Evolutionary conservation across 805 yeast species (phyloP).

Genomic region (Tetrapisispora namnaoensis): DNA sequence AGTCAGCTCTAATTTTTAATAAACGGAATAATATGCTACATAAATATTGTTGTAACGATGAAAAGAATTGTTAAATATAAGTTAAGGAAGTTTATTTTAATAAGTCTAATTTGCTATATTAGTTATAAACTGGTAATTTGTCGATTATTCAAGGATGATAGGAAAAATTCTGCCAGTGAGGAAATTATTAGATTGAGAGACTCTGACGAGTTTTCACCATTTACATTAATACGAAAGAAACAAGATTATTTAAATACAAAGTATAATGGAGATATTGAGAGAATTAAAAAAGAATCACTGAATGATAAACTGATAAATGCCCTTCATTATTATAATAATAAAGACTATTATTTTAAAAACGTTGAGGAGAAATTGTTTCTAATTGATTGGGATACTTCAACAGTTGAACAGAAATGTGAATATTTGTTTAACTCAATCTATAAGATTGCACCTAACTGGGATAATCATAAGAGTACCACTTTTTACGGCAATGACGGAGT

Average conservation of each 20-base stretch:
- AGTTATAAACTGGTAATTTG: not conserved
- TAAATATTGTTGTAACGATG: not conserved
- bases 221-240: not conserved
- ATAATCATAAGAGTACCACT: conserved; percentile 10
- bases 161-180: too few species aligned
- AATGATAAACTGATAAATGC: not conserved
- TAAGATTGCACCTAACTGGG: conserved; percentile 14
- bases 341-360: not conserved
- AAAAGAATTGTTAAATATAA: not conserved
- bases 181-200: not conserved
- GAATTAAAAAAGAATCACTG: not conserved
- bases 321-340: not conserved
- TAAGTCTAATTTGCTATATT: not conserved
- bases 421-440: conserved; percentile 15
- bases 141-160: not conserved
- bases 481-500: conserved; percentile 11
- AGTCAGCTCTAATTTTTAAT: too few species aligned
- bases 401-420: conserved; percentile 11
- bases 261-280: not conserved
- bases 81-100: not conserved
- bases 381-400: not conserved
- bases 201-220: not conserved
- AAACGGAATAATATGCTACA: not conserved
- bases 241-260: not conserved
- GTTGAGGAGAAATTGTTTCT: not conserved